phyloP scores from a whole-genome alignment of 2,329 filamentous ascomycete genomes.

The Penicillium freii region DNA sequence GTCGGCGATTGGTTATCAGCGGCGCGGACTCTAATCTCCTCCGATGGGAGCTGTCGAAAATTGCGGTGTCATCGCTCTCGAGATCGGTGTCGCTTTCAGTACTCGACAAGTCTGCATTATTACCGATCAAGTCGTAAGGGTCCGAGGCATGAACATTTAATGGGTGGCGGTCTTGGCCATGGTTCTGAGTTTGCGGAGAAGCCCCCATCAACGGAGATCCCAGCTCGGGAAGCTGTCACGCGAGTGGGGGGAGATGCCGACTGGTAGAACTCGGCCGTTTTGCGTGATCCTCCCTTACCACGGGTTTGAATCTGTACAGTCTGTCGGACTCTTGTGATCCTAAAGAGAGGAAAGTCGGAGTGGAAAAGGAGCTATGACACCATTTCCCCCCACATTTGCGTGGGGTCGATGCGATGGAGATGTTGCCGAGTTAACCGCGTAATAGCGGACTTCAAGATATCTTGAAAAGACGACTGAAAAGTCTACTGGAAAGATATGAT shows the following conservation, averaged over 20 bases:
- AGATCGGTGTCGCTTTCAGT: conserved; percentile 15
- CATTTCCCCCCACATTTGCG: conserved; percentile 1
- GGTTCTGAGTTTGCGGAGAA: conserved; percentile 10
- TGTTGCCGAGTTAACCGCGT: neutral
- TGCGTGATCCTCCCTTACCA: neutral
- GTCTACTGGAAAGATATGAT: no score
- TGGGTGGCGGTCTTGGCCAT: conserved; percentile 11
- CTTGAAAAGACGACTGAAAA: no score
- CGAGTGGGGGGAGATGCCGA: neutral
- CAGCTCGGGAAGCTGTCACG: conserved; percentile 4
- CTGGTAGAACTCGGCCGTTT: neutral
- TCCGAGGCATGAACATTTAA: neutral
- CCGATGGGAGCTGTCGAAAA: conserved; percentile 12
- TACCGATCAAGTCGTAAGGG: neutral
- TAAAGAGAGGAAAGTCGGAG: neutral
- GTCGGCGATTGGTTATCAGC: conserved; percentile 10
- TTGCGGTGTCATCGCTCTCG: conserved; percentile 20
- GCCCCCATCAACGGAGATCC: conserved; percentile 20
- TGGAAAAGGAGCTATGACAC: conserved; percentile 2
- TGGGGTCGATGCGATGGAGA: neutral
- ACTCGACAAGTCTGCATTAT: conserved; percentile 4
- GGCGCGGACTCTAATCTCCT: conserved; percentile 17
- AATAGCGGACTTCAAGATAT: no score
- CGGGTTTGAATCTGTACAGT: no score
- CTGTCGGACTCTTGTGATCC: neutral